Conservation (phyloP, 768 basidiomycete genomes). For the Mycena pura region DNA sequence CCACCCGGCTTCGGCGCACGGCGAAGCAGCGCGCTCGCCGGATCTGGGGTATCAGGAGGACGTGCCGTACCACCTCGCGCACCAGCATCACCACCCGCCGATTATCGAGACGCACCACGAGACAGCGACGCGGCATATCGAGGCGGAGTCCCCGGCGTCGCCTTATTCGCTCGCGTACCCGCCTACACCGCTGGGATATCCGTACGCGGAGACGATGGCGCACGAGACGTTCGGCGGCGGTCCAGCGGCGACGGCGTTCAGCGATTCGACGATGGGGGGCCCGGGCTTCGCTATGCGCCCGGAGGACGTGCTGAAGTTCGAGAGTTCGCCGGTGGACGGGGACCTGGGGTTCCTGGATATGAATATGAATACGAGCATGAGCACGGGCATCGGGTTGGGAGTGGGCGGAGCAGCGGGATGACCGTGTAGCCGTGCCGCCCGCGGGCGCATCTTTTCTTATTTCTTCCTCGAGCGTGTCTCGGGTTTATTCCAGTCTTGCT, state of each 20-base stretch:
- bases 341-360: constrained; percentile 17
- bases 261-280: not conserved
- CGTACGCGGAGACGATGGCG: constrained; percentile 17
- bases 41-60: constrained; percentile 4
- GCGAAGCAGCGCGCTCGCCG: constrained; percentile 7
- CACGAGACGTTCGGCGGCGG: constrained; percentile 5
- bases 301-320: constrained; percentile 18
- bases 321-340: constrained; percentile 15
- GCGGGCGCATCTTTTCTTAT: not conserved
- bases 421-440: constrained; percentile 6
- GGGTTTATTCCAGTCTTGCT: no score
- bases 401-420: constrained; percentile 25
- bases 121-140: not conserved
- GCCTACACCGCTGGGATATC: constrained; percentile 22
- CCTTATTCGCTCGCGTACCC: constrained; percentile 26
- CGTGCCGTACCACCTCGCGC: constrained; percentile 9
- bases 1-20: constrained; percentile 12
- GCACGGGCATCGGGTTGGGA: constrained; percentile 19
- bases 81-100: constrained; percentile 1
- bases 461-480: not conserved
- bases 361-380: constrained; percentile 18
- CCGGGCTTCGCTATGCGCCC: constrained; percentile 4
- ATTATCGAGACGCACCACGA: not conserved
- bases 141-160: constrained; percentile 2
- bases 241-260: no score